These are phyloP conservation scores for Aureobasidium namibiae DNA, from an alignment of 2,329 filamentous ascomycete genomes.

Conservation along the genomic window DNA sequence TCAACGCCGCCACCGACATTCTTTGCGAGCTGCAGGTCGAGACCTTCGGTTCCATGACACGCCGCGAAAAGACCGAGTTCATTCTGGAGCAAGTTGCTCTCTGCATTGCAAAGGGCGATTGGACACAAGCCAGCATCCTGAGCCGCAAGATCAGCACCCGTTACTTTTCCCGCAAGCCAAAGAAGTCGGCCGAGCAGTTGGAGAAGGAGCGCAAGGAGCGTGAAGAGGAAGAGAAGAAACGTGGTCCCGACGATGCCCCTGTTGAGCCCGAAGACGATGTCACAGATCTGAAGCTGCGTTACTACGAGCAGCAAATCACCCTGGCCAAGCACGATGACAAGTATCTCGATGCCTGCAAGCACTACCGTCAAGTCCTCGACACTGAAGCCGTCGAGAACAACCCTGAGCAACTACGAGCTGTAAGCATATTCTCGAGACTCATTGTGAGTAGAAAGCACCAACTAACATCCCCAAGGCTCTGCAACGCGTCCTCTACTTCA, in stretches of 20 bases:
- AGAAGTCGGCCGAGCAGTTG: constrained; percentile 81
- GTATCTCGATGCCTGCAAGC: constrained; percentile 95
- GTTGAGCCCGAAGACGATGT: constrained; percentile 78
- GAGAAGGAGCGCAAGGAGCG: constrained; percentile 85
- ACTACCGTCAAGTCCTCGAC: constrained; percentile 93
- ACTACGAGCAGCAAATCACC: constrained; percentile 95
- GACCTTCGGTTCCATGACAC: constrained; percentile 96
- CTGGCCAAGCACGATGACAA: constrained; percentile 95
- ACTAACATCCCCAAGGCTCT: constrained; percentile 52
- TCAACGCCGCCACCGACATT: constrained; percentile 83
- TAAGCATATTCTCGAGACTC: constrained; percentile 38
- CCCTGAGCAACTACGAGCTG: constrained; percentile 72
- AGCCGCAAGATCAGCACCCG: constrained; percentile 94
- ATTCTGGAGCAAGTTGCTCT: constrained; percentile 90
- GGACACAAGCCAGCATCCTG: constrained; percentile 89
- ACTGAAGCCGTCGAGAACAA: constrained; percentile 93
- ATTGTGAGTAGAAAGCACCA: constrained; percentile 14
- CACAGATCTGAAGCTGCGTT: constrained; percentile 89
- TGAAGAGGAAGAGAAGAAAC: constrained; percentile 73
- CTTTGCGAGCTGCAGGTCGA: constrained; percentile 97
- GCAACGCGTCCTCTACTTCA: constrained; percentile 93
- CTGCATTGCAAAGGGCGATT: constrained; percentile 92
- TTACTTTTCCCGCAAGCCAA: constrained; percentile 82
- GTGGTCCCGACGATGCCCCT: constrained; percentile 67
- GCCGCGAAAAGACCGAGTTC: constrained; percentile 97